Base-by-base conservation (phyloP, 1,284 basidiomycete species). In the Leccinum pachyderme region DNA sequence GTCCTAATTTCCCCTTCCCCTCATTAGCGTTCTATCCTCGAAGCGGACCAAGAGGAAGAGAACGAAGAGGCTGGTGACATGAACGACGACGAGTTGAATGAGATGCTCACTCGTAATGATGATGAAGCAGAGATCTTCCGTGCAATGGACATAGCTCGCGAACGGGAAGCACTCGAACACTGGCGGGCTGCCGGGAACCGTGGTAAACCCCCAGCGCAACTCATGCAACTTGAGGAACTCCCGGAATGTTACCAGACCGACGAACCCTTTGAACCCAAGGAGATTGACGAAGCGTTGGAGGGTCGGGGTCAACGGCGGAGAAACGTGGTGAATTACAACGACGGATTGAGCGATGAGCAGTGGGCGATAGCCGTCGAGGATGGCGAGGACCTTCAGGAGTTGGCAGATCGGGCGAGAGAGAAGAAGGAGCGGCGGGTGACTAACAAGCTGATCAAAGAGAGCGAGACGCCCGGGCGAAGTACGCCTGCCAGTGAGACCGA, bases 21-120 rank as follows among this genome's bases (percentile, higher is more conserved):
- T 51, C 37, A 64, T 24, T 65, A 91, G 89, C 89, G 85, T 51
- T 92, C 85, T 9, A 89, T 93, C 59, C 78, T 92, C n/a, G 89
- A 94, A 72, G 89, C 88, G 27, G 87, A 97, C 72, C 89, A 91
- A 71, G 93, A 95, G 61, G 92, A 95, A 65, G 93, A 95, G 62
- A 91, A 88, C 56, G 93, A 96, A 66, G 93, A 95, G 72, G 88
- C 89, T 4, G 93, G 93, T 41, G 95, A 98, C 69, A 91, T 97
- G 80, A 95, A 95, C 66, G 96, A 99, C 66, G 95, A 98, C 28
- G 97, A 99, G 72, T 82, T 99, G 61, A 99, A 99, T 73, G 90
- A 94, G 69, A 80, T 98, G 58, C 86, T 99, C 52, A 86, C 95
- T 13, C 89, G 97, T 58, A 82, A 78, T 7, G 95, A 98, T 13